phyloP scores from a whole-genome alignment of 371 early-diverging fungal species.

The Chytridium lagenaria region DNA sequence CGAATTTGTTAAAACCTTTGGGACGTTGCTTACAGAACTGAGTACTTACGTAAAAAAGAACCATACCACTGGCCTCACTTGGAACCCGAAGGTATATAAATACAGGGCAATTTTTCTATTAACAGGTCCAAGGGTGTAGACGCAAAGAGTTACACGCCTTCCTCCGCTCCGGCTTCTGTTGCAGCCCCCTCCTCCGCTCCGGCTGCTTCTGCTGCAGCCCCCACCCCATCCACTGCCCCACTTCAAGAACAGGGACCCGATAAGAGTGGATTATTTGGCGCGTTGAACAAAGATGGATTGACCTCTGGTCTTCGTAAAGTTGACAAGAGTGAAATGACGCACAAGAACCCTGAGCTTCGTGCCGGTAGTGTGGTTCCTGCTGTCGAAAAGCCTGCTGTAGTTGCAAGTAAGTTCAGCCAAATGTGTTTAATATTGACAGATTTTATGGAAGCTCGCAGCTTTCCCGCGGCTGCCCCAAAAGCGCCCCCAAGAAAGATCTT shows the following conservation, averaged over 20 bases:
- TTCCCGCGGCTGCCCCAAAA: conserved; percentile 66
- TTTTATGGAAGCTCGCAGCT: conserved; percentile 20
- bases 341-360: conserved; percentile 92
- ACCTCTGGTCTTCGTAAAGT: conserved; percentile 90
- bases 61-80: conserved; percentile 89
- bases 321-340: conserved; percentile 93
- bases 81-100: conserved; percentile 78
- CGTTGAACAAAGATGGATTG: conserved; percentile 83
- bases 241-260: conserved; percentile 33
- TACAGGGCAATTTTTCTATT: conserved; percentile 22
- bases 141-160: conserved; percentile 51
- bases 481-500: conserved; percentile 82
- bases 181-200: conserved; percentile 25
- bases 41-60: conserved; percentile 84
- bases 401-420: conserved; percentile 3
- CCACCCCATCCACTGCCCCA: conserved; percentile 55
- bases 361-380: conserved; percentile 62
- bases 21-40: conserved; percentile 73
- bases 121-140: conserved; percentile 59
- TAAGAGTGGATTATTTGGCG: conserved; percentile 76
- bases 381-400: conserved; percentile 31
- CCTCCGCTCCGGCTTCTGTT: conserved; percentile 17
- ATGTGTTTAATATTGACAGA: background rate
- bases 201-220: conserved; percentile 46
- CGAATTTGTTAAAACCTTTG: conserved; percentile 80